Evolutionary conservation across 345 rosid species (phyloP), one percentile per base, ranked within the genome.

Genomic region (Mercurialis annua): DNA sequence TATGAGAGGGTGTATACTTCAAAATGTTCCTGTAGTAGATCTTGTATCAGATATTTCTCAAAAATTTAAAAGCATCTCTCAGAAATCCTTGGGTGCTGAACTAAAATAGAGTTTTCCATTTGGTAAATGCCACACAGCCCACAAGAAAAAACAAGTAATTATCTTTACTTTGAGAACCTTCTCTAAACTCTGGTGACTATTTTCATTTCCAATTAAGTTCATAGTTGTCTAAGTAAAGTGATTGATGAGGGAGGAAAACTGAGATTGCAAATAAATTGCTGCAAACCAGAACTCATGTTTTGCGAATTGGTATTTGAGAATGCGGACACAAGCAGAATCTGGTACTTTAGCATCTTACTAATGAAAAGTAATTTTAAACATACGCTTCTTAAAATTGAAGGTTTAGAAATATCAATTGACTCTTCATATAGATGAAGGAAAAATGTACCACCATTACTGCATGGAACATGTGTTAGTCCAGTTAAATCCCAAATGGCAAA

Each of bases 181-280:
- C 15, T 10, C 26, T 56, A 29, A 58, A 30, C 27, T 59, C 29
- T 3, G 18, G 5, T 59, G 48, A 24, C 42, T 14, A 34, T 10
- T n/a, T 34, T 59, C 27, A 38, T 40, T 27, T 40, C n/a, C 18
- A 40, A 11, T 9, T n/a, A 21, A 9, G 46, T 0, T 59, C 4
- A 6, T 57, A 55, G n/a, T 2, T 55, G 20, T 16, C 12, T 5
- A 31, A 42, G 31, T 56, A 56, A 56, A 31, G 60, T 31, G n/a
- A 56, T 31, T 56, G 21, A n/a, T 10, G 20, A 30, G 60, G 11
- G 18, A 0, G 60, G 12, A 10, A 49, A 16, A 23, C 60, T 30
- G 43, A 20, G 43, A 57, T 57, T 17, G 62, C 43, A 17, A 34
- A 57, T 57, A 57, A 31, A 57, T 57, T 33, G 43, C n/a, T 18